A percentile compares a stretch with the other conserved stretches of the same genome.
These are phyloP conservation scores for Sequoiadendron giganteum DNA, from an alignment of 75 land plant genomes.

Conservation along the genomic window DNA sequence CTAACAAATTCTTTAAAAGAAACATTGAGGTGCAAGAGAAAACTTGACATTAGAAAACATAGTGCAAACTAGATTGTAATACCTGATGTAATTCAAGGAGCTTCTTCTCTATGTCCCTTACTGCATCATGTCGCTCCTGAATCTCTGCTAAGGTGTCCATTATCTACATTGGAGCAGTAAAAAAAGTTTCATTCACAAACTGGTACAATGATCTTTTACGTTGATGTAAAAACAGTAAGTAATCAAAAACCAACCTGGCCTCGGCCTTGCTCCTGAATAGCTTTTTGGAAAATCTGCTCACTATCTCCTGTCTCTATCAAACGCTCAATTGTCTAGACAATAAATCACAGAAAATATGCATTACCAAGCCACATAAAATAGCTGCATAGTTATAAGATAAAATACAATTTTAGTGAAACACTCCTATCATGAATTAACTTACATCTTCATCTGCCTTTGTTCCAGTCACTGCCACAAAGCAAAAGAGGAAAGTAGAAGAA, in stretches of 20 bases:
- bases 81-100: constrained; percentile 96
- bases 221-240: not conserved
- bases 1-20: not conserved
- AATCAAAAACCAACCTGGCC: constrained; percentile 63
- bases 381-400: not conserved
- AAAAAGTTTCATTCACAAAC: constrained; percentile 6
- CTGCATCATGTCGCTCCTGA: constrained; percentile 96
- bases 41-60: not conserved
- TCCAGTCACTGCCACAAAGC: constrained; percentile 44
- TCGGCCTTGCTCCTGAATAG: constrained; percentile 94
- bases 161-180: constrained; percentile 35
- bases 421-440: constrained; percentile 1
- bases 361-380: not conserved
- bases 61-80: not conserved
- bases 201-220: not conserved
- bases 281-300: constrained; percentile 91
- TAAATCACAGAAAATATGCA: constrained; percentile 4
- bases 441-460: constrained; percentile 54
- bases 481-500: constrained; percentile 10
- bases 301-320: constrained; percentile 94
- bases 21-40: not conserved
- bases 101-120: constrained; percentile 83
- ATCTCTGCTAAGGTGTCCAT: constrained; percentile 95
- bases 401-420: not conserved
- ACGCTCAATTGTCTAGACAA: constrained; percentile 74